Conservation (phyloP, 2,329 filamentous ascomycete species). For the Fusarium avenaceum region DNA sequence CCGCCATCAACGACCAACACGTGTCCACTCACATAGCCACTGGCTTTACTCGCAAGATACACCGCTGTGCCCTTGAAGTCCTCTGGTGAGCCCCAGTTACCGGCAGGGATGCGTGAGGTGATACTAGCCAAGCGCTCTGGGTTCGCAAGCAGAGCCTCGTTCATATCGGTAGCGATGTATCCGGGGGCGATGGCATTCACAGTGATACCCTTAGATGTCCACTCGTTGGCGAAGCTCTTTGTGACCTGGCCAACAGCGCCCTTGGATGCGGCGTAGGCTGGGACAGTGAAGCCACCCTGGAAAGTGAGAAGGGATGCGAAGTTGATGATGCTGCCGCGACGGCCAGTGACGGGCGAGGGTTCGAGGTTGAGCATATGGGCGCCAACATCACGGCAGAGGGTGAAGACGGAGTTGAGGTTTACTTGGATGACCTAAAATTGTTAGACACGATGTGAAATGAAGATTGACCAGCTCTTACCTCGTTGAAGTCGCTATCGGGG, state of each 20-base stretch:
- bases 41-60: slow-evolving; percentile 81
- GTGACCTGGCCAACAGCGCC: slow-evolving; percentile 88
- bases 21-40: slow-evolving; percentile 85
- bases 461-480: slow-evolving; percentile 56
- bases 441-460: slow-evolving; percentile 2
- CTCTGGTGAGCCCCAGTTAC: slow-evolving; percentile 84
- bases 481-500: slow-evolving; percentile 81
- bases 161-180: slow-evolving; percentile 97
- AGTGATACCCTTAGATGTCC: slow-evolving; percentile 81
- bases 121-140: slow-evolving; percentile 78
- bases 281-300: slow-evolving; percentile 89
- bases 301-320: slow-evolving; percentile 84
- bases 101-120: slow-evolving; percentile 83
- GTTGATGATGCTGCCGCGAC: slow-evolving; percentile 83
- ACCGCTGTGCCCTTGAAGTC: slow-evolving; percentile 90
- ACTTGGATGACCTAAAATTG: slow-evolving; percentile 78
- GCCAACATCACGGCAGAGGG: slow-evolving; percentile 80
- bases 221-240: slow-evolving; percentile 88
- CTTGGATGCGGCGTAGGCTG: slow-evolving; percentile 88
- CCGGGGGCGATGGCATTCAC: slow-evolving; percentile 93
- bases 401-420: slow-evolving; percentile 87
- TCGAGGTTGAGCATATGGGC: slow-evolving; percentile 79
- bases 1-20: slow-evolving; percentile 88
- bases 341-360: slow-evolving; percentile 62
- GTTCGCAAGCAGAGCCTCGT: slow-evolving; percentile 82